Evolutionary conservation across 2,329 filamentous ascomycete species (phyloP), one percentile per base, ranked within the genome.

Genomic region (Ophiostoma tasmaniense): DNA sequence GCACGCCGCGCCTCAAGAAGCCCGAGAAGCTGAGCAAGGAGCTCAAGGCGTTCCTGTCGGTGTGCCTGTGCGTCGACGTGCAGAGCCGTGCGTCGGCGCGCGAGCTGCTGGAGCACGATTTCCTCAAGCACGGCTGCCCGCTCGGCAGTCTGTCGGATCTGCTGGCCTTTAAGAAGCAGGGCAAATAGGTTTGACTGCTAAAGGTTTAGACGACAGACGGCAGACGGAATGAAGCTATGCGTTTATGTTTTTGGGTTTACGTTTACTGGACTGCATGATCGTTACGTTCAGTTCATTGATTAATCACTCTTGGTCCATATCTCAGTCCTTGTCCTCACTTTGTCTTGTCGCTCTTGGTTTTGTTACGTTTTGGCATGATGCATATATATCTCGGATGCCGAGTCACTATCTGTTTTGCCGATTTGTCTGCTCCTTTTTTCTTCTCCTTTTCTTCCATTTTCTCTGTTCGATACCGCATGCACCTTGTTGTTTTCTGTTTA

Each of bases 11-110:
- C 70, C 86, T 99, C 72, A 99, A 99, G 90, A 97, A 97, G 81
- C 94, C 95, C 0, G 94, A 99, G 81, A 97, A 96, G 82, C 86
- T 98, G 71, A 96, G 91, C 81, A 97, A 97, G 83, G 95, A 98
- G 80, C 87, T 99, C 74, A 98, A 98, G 84, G 91, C 92, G 28
- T 99, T 99, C 87, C 80, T 99, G 76, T 95, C 91, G 33, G 93
- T 97, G 72, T 99, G 95, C 79, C 84, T 99, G 64, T 98, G 95
- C 75, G 95, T 99, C 64, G 94, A 98, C 75, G 93, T 99, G 75
- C 93, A 94, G 83, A 94, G 90, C 77, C 88, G 95, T 77, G 95
- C 95, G 14, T 97, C 92, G 33, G 93, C 95, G 0, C 87, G 92
- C 71, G 95, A 99, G 80, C 83, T 99, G 66, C 82, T 98, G 71